phyloP scores from a whole-genome alignment of 768 basidiomycete species.

The Boletales sp. region DNA sequence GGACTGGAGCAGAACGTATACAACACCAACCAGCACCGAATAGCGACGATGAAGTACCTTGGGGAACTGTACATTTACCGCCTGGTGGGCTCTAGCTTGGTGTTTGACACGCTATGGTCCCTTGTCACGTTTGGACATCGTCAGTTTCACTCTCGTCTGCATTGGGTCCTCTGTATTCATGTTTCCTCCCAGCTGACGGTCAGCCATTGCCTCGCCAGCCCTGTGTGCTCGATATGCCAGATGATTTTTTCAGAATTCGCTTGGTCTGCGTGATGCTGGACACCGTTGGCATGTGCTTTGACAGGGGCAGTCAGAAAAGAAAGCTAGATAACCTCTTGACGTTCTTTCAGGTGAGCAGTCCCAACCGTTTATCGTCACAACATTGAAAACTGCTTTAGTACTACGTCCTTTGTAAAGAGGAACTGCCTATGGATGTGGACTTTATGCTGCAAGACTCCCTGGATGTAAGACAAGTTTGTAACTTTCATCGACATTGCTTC shows the following conservation, averaged over 20 bases:
- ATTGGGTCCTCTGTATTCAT: conserved; percentile 7
- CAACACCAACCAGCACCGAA: conserved; percentile 88
- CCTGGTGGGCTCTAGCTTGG: conserved; percentile 78
- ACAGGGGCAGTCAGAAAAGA: conserved; percentile 86
- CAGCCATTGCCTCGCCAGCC: conserved; percentile 76
- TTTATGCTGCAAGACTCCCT: conserved; percentile 96
- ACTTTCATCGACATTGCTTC: neutral
- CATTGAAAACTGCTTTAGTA: conserved; percentile 42
- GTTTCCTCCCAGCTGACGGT: conserved; percentile 64
- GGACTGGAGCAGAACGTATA: conserved; percentile 95
- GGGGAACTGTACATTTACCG: conserved; percentile 98
- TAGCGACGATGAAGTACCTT: conserved; percentile 91
- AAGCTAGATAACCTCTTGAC: conserved; percentile 90
- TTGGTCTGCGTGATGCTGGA: conserved; percentile 91
- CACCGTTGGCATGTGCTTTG: conserved; percentile 97
- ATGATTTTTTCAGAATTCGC: conserved; percentile 94
- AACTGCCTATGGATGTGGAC: conserved; percentile 95
- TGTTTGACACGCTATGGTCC: conserved; percentile 94
- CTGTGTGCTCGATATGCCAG: conserved; percentile 81
- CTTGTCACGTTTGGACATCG: conserved; percentile 94
- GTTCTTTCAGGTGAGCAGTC: conserved; percentile 78
- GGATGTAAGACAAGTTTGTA: conserved; percentile 51
- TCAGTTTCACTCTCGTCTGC: conserved; percentile 40
- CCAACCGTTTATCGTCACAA: neutral
- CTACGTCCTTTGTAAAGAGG: conserved; percentile 85